Evolutionary conservation across 169 alveolate species (phyloP).

Genomic region (Plasmodium cynomolgi): DNA sequence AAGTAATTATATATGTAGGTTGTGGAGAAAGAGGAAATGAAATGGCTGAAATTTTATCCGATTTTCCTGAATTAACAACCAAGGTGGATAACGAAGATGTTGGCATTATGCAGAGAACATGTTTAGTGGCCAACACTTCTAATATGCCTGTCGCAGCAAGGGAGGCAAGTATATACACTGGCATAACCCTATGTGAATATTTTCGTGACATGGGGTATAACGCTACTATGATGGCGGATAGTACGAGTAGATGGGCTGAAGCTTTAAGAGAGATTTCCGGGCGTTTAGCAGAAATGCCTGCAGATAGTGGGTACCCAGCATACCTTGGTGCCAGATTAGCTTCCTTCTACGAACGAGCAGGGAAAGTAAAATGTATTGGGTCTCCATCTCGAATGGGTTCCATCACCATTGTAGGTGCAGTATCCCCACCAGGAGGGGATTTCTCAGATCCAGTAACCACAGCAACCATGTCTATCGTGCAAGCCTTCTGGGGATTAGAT

Average conservation of each 20-base stretch:
- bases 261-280: constrained; percentile 99
- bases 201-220: constrained; percentile 99
- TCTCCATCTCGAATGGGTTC: constrained; percentile 98
- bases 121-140: constrained; percentile 99
- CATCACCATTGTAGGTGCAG: constrained; percentile 99
- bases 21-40: constrained; percentile 99
- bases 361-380: constrained; percentile 96
- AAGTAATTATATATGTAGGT: constrained; percentile 98
- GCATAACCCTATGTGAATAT: constrained; percentile 99
- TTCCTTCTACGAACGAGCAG: constrained; percentile 99
- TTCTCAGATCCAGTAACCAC: constrained; percentile 99
- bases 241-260: constrained; percentile 99
- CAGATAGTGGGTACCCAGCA: constrained; percentile 99
- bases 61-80: constrained; percentile 98
- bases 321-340: constrained; percentile 98
- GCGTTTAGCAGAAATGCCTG: constrained; percentile 99
- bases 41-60: constrained; percentile 99
- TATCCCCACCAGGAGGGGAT: constrained; percentile 99
- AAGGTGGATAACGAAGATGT: constrained; percentile 90
- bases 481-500: constrained; percentile 99
- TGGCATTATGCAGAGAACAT: constrained; percentile 98
- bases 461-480: constrained; percentile 97
- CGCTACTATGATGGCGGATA: constrained; percentile 99
- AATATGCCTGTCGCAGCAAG: constrained; percentile 99
- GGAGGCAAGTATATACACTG: constrained; percentile 99